Percentiles rank a stretch among this genome's conserved stretches.
phyloP scores from a whole-genome alignment of 139 green algal species.

The Tetraselmis striata region DNA sequence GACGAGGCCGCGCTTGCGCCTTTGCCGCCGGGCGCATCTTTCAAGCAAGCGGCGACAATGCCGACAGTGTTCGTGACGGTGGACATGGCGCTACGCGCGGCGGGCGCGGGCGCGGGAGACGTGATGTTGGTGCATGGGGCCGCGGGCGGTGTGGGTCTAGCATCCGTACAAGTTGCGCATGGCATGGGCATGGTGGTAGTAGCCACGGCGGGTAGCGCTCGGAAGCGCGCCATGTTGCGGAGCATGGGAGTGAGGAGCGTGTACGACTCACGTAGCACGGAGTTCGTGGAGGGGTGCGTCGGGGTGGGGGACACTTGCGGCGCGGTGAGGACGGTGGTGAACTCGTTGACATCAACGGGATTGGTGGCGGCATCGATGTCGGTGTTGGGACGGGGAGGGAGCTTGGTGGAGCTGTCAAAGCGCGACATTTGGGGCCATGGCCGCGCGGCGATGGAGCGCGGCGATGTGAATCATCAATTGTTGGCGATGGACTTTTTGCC shows the following conservation, averaged over 20 bases:
- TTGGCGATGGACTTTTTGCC: constrained; percentile 86
- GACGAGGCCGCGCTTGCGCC: constrained; percentile 29
- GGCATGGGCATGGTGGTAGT: constrained; percentile 25
- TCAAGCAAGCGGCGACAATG: constrained; percentile 62
- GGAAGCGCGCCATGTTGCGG: constrained; percentile 66
- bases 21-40: constrained; percentile 53
- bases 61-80: constrained; percentile 81
- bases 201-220: constrained; percentile 56
- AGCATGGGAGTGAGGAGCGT: constrained; percentile 36
- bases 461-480: constrained; percentile 63
- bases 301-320: constrained; percentile 14
- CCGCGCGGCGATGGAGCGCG: constrained; percentile 45
- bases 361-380: constrained; percentile 61
- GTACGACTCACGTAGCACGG: constrained; percentile 4
- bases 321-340: constrained; percentile 61
- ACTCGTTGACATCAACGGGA: constrained; percentile 72
- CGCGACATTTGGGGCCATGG: constrained; percentile 72
- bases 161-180: constrained; percentile 29
- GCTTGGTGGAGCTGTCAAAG: constrained; percentile 83
- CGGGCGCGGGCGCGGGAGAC: constrained; percentile 27
- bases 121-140: constrained; percentile 64
- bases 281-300: constrained; percentile 38
- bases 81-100: constrained; percentile 40
- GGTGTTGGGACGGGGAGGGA: constrained; percentile 38
- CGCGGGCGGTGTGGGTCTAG: constrained; percentile 74